These are phyloP conservation scores for Elsinoe arachidis DNA, from an alignment of 2,329 filamentous ascomycete species.

Conservation along the genomic window DNA sequence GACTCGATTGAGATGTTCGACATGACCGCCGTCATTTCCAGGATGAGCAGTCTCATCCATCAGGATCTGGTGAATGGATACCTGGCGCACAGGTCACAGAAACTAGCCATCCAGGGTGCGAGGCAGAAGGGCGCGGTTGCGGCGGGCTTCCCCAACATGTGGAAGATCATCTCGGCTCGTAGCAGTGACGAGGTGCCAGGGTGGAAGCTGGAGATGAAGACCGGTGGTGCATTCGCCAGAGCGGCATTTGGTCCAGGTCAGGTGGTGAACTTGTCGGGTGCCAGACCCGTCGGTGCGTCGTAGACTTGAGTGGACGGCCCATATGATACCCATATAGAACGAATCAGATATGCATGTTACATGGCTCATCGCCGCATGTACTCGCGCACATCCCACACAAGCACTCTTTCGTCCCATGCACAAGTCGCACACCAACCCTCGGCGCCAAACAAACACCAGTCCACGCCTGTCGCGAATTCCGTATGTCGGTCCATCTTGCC, in stretches of 20 bases:
- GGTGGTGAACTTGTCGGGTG: constrained; percentile 50
- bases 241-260: constrained; percentile 37
- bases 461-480: constrained; percentile 90
- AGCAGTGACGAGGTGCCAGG: constrained; percentile 60
- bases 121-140: constrained; percentile 45
- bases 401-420: constrained; percentile 85
- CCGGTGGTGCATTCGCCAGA: constrained; percentile 17
- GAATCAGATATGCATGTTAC: neutral
- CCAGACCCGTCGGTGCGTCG: constrained; percentile 35
- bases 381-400: constrained; percentile 82
- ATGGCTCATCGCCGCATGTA: constrained; percentile 41
- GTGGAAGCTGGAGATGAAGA: constrained; percentile 51
- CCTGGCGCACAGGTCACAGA: constrained; percentile 64
- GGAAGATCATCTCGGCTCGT: constrained; percentile 56
- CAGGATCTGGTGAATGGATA: constrained; percentile 79
- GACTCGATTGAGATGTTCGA: constrained; percentile 33
- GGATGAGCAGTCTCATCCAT: constrained; percentile 65
- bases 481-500: constrained; percentile 88
- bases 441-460: constrained; percentile 94
- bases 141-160: constrained; percentile 69
- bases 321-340: constrained; percentile 8
- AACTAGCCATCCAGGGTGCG: constrained; percentile 75
- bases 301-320: neutral
- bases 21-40: constrained; percentile 62
- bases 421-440: constrained; percentile 94